Base-by-base conservation (phyloP, 768 basidiomycete genomes). In the Amanita thiersii region DNA sequence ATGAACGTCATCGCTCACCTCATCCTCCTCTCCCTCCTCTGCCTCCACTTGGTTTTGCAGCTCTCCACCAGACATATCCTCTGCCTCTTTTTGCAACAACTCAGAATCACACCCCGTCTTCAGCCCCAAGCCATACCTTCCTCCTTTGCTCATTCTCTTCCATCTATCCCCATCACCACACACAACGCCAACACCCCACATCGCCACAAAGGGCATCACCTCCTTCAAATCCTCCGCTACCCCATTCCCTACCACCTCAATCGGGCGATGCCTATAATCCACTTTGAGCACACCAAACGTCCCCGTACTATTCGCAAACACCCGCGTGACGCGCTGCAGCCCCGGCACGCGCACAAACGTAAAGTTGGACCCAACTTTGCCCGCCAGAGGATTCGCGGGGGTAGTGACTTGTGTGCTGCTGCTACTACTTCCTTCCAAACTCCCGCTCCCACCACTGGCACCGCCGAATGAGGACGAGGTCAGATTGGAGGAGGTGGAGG, bases 291-390 rank as follows among this genome's bases (percentile, higher is more conserved):
- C 93, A 2, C 80, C 91, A 57, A 88, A 93, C 0, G 87, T 86
- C 1, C 94, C 96, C 0, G 86, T 81, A 49, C 76, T 80, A 50
- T 87, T 96, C 9, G 86, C 81, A 39, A 80, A 85, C 4, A 99
- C 94, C 21, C 73, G 70, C 19, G 83, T 75, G 19, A 84, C 78
- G n/a, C 96, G 80, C 52, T 98, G 93, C 1, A 96, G 64, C 50
- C 77, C 78, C 0, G 85, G 79, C 1, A 96, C 64, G 9, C 83
- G 78, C 18, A 37, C 34, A 34, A 43, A 43, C 3, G 34, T 43
- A 19, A 43, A 43, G 25, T 43, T 37, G 17, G 42, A 25, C 5
- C 42, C 42, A 19, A 43, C 21, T 26, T 43, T 43, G 26, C 33
- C 30, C 6, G 40, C 9, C 45, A 81, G 77, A 56, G 91, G 94